Conservation (phyloP, 164 flowering plant genomes). For the Tetrastigma voinierianum region DNA sequence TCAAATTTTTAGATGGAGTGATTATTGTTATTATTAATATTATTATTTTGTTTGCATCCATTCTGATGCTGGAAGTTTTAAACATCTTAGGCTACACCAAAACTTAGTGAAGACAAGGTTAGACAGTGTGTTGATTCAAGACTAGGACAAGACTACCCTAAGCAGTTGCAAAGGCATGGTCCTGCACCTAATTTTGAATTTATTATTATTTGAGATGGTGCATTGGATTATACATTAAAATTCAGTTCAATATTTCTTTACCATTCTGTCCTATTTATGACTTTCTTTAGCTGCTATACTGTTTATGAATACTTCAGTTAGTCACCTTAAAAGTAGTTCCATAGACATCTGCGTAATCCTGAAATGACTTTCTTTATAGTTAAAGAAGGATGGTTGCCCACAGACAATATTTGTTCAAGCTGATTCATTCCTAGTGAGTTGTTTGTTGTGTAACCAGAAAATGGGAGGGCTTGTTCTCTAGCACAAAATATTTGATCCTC, state of each 20-base stretch:
- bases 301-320: too few species aligned
- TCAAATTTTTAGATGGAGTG: not conserved
- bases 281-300: too few species aligned
- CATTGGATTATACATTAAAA: not conserved
- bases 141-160: slow-evolving; percentile 74
- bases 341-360: too few species aligned
- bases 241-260: not conserved
- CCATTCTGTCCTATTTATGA: too few species aligned
- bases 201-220: not conserved
- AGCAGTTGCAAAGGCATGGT: slow-evolving; percentile 86
- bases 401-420: too few species aligned
- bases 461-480: too few species aligned
- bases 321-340: too few species aligned
- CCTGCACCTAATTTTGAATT: not conserved
- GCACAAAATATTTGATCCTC: too few species aligned
- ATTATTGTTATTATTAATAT: not conserved
- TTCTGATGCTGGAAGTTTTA: slow-evolving; percentile 14
- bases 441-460: too few species aligned
- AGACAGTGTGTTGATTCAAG: slow-evolving; percentile 82
- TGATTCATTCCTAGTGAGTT: too few species aligned
- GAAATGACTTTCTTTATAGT: too few species aligned
- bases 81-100: slow-evolving; percentile 72
- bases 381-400: too few species aligned
- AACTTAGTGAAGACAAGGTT: slow-evolving; percentile 87
- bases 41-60: not conserved